These are phyloP conservation scores for Phytophthora uliginosa DNA, from an alignment of 352 stramenopile genomes.

Conservation along the genomic window DNA sequence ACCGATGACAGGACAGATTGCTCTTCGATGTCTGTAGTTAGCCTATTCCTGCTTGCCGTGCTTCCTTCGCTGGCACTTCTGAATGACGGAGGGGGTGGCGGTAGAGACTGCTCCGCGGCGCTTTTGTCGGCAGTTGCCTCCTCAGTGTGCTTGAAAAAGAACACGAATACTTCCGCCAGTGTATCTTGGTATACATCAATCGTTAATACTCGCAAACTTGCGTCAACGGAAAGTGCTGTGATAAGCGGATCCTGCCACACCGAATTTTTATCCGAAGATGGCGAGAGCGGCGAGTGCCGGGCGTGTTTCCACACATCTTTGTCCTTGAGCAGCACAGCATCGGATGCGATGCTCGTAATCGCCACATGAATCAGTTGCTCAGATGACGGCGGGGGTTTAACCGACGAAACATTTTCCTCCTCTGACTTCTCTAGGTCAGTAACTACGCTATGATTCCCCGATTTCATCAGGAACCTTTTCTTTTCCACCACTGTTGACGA, in stretches of 20 bases:
- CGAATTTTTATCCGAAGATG: constrained; percentile 44
- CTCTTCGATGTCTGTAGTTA: constrained; percentile 29
- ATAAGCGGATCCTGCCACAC: constrained; percentile 84
- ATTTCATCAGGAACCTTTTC: constrained; percentile 73
- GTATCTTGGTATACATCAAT: constrained; percentile 87
- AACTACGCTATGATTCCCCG: constrained; percentile 51
- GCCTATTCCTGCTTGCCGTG: constrained; percentile 26
- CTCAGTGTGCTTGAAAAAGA: constrained; percentile 72
- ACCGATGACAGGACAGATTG: constrained; percentile 44
- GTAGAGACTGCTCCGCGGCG: constrained; percentile 9
- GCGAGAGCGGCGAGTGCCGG: constrained; percentile 46
- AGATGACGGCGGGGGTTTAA: constrained; percentile 35
- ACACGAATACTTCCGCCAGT: constrained; percentile 78
- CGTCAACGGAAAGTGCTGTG: constrained; percentile 77
- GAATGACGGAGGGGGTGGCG: constrained; percentile 32
- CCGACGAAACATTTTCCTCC: constrained; percentile 4
- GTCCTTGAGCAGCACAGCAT: constrained; percentile 73
- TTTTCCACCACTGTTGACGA: constrained; percentile 41
- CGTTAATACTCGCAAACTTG: constrained; percentile 70
- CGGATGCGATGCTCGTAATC: constrained; percentile 77
- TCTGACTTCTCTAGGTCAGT: constrained; percentile 28
- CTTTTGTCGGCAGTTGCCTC: constrained; percentile 26
- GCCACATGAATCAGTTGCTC: constrained; percentile 74
- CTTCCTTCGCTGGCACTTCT: constrained; percentile 41
- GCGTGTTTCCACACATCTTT: constrained; percentile 54